Conservation (phyloP, 352 stramenopile genomes). For the Phytophthora europaea region DNA sequence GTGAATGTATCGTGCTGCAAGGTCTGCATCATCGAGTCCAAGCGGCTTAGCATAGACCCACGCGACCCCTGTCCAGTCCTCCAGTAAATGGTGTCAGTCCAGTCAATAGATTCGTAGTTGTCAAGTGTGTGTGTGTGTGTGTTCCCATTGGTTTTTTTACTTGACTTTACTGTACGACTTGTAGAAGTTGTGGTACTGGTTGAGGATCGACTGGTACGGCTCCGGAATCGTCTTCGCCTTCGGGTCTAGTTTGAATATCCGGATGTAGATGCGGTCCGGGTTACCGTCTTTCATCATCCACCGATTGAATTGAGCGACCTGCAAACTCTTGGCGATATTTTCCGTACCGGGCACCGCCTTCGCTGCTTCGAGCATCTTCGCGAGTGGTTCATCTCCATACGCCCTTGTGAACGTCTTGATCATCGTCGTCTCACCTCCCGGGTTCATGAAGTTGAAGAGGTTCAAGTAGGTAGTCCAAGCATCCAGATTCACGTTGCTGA, state of each 20-base stretch:
- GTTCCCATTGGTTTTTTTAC: neutral
- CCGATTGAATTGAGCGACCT: neutral
- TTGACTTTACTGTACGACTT: neutral
- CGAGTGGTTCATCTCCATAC: constrained; percentile 11
- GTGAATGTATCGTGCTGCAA: constrained; percentile 50
- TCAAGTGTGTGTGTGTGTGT: neutral
- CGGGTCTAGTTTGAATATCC: neutral
- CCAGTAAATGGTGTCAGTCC: neutral
- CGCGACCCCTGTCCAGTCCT: constrained; percentile 51
- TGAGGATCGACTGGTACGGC: neutral
- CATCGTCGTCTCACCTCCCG: constrained; percentile 4
- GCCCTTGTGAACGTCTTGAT: constrained; percentile 4
- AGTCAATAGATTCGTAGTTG: neutral
- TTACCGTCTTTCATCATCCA: constrained; percentile 8
- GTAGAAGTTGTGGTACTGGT: neutral
- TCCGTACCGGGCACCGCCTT: constrained; percentile 1
- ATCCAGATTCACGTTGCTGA: neutral
- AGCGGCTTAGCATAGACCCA: constrained; percentile 43
- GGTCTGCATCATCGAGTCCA: constrained; percentile 50
- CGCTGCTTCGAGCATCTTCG: constrained; percentile 13
- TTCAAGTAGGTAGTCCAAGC: neutral
- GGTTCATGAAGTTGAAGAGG: neutral
- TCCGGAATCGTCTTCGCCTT: neutral
- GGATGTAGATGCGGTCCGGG: neutral
- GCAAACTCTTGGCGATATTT: neutral